These are phyloP conservation scores for Diaporthe velutina DNA, from an alignment of 2,329 filamentous ascomycete genomes.

Conservation along the genomic window DNA sequence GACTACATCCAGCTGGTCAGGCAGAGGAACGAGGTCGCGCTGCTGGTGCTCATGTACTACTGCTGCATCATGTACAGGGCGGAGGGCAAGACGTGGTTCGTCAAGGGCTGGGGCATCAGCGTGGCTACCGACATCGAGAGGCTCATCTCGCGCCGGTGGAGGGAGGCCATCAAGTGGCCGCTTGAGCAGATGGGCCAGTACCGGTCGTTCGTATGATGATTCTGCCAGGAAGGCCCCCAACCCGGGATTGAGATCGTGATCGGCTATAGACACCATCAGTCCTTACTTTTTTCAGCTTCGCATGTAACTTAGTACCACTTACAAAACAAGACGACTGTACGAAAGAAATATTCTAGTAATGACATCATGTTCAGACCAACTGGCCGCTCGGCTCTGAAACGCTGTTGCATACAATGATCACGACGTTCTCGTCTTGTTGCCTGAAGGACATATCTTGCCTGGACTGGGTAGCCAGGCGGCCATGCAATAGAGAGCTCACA, in stretches of 20 bases:
- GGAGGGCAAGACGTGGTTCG: constrained; percentile 42
- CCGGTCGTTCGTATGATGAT: not conserved
- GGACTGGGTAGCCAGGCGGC: too few species aligned
- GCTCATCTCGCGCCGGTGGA: constrained; percentile 33
- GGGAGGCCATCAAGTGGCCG: constrained; percentile 33
- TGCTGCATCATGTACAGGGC: constrained; percentile 43
- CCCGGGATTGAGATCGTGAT: constrained; percentile 3
- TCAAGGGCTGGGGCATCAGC: constrained; percentile 33
- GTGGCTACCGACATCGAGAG: constrained; percentile 20
- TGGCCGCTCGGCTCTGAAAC: not conserved
- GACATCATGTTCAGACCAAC: not conserved
- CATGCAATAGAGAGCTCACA: too few species aligned
- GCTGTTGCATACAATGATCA: too few species aligned
- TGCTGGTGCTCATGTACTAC: constrained; percentile 44
- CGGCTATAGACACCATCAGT: constrained; percentile 19
- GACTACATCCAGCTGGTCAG: constrained; percentile 42
- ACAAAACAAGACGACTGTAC: not conserved
- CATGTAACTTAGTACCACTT: constrained; percentile 20
- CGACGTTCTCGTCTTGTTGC: not conserved
- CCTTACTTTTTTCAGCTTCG: constrained; percentile 20
- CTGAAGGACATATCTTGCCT: not conserved
- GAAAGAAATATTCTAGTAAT: constrained; percentile 23
- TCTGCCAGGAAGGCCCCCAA: not conserved
- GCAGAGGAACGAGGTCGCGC: constrained; percentile 40
- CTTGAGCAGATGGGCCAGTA: constrained; percentile 33